Base-by-base conservation (phyloP, 805 yeast species). In the Wickerhamiella musiphila region DNA sequence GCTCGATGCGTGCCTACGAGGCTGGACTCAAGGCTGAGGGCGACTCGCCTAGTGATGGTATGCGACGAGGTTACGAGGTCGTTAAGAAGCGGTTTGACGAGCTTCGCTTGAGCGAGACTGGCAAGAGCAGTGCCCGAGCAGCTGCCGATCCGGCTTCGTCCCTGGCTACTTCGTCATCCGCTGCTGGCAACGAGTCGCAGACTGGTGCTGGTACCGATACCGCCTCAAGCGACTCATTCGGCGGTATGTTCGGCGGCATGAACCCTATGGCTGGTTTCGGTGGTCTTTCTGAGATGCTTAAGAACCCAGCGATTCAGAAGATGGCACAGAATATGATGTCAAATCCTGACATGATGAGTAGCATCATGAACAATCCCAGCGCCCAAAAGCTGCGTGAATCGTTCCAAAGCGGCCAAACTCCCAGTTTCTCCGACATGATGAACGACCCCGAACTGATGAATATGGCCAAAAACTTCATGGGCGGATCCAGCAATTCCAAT, bases 31-130 rank as follows among this genome's bases (percentile, higher is more conserved):
- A 78, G 36, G 70, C 71, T 35, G 96, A 90, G 58, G 24, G 82
- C 18, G 76, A 70, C 26, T 57, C 60, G 15, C 79, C 83, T 28
- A 69, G 84, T 4, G 93, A 76, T 25, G 84, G 90, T 12, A 86
- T 86, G 94, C 69, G 67, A 55, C 74, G 75, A 51, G 98, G 94
- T 33, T 83, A 72, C 52, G 94, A 86, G 54, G 79, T 94, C 22
- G 95, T 95, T 16, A 79, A 81, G 61, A 70, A 69, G 56, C 74
- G 84, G 52, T 81, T 78, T 24, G 82, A 78, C 47, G 84, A 76
- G 49, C 78, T 11, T 45, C 21, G 33, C 40, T 19, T 46, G 51
- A 13, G 49, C 33, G 44, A 48, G 33, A 53, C 57, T 18, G 47
- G 46, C 8, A n/a, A n/a, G n/a, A n/a, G n/a, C n/a, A 45, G 48